phyloP scores from a whole-genome alignment of 2,329 filamentous ascomycete genomes.

The Aspergillus fischeri region DNA sequence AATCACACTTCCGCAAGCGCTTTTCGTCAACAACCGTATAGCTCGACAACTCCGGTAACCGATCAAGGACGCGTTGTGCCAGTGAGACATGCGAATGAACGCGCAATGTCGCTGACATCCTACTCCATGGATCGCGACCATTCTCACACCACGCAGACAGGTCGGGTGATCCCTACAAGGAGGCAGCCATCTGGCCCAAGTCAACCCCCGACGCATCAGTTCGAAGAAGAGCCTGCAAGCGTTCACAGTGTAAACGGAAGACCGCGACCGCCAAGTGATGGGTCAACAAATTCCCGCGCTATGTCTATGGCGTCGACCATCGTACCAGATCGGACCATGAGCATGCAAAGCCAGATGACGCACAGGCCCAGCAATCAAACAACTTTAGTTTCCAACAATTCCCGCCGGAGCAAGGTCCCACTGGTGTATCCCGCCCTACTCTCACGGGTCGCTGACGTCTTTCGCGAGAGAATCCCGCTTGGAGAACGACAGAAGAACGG shows the following conservation, averaged over 20 bases:
- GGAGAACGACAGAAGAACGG: slow-evolving; percentile 94
- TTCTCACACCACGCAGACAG: slow-evolving; percentile 78
- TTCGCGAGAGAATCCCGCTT: slow-evolving; percentile 80
- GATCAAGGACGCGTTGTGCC: slow-evolving; percentile 89
- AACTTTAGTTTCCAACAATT: slow-evolving; percentile 55
- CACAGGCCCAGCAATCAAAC: slow-evolving; percentile 47
- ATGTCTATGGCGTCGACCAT: slow-evolving; percentile 85
- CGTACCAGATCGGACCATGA: slow-evolving; percentile 56
- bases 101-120: slow-evolving; percentile 93
- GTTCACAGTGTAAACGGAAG: slow-evolving; percentile 28
- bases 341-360: slow-evolving; percentile 52
- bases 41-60: slow-evolving; percentile 65
- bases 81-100: slow-evolving; percentile 86
- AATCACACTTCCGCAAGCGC: slow-evolving; percentile 67
- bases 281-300: slow-evolving; percentile 53
- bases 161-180: slow-evolving; percentile 80
- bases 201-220: slow-evolving; percentile 23
- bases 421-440: slow-evolving; percentile 91
- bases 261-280: slow-evolving; percentile 42
- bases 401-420: slow-evolving; percentile 64
- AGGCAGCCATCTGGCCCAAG: slow-evolving; percentile 54
- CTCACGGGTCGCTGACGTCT: slow-evolving; percentile 89
- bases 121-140: slow-evolving; percentile 73
- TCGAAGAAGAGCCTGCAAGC: slow-evolving; percentile 51
- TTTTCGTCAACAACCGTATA: slow-evolving; percentile 74